Evolutionary conservation across 352 stramenopile genomes (phyloP).

Genomic region (Globisporangium alternatum): DNA sequence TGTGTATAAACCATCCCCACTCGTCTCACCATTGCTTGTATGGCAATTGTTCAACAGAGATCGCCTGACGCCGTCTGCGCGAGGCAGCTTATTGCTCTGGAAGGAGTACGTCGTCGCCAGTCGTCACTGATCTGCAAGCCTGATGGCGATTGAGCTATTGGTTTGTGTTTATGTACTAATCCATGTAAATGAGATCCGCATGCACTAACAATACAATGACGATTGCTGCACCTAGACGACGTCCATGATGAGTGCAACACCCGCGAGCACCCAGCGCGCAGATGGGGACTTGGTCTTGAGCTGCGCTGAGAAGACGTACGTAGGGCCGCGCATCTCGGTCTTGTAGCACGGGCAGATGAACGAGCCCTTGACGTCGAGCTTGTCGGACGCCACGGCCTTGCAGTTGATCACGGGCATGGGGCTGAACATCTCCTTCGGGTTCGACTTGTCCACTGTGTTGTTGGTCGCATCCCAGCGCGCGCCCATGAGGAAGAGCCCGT

Average conservation of each 20-base stretch:
- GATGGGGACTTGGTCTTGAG: conserved; percentile 96
- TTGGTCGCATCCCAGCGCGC: conserved; percentile 93
- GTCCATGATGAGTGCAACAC: conserved; percentile 96
- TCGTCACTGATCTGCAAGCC: conserved; percentile 1
- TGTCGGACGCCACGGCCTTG: conserved; percentile 94
- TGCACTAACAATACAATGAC: neutral
- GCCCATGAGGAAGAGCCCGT: conserved; percentile 94
- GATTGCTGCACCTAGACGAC: conserved; percentile 36
- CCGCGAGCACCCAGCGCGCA: conserved; percentile 93
- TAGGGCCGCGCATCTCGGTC: conserved; percentile 94
- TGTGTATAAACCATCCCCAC: neutral
- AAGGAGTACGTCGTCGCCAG: conserved; percentile 31
- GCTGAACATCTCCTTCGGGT: conserved; percentile 98
- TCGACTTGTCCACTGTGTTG: conserved; percentile 92
- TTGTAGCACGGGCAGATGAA: conserved; percentile 97
- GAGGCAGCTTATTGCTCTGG: conserved; percentile 43
- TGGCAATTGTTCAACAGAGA: conserved; percentile 15
- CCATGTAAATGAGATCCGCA: neutral
- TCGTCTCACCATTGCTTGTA: neutral
- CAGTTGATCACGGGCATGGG: conserved; percentile 98
- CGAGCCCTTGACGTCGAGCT: conserved; percentile 93
- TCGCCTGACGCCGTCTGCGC: conserved; percentile 44
- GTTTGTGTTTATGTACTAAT: neutral
- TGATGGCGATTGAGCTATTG: neutral
- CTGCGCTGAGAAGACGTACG: conserved; percentile 97